A percentile compares a stretch with the other conserved stretches of the same genome.
Evolutionary conservation across 805 yeast species (phyloP).

Genomic region (Starmerella cellae): DNA sequence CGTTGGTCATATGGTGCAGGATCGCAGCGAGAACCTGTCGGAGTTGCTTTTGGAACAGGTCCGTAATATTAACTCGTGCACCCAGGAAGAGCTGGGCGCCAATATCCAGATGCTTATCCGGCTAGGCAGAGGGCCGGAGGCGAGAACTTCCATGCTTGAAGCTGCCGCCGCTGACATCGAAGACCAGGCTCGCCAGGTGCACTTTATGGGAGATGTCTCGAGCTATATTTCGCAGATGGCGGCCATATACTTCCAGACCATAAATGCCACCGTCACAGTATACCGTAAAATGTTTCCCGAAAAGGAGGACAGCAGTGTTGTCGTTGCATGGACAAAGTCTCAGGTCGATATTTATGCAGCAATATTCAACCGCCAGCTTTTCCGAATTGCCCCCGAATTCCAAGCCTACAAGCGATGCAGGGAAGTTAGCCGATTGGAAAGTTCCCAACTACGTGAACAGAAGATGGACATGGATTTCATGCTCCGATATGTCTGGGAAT

Average conservation of each 20-base stretch:
- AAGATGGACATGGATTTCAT: conserved; percentile 68
- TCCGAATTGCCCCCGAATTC: conserved; percentile 35
- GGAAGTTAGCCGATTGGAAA: conserved; percentile 43
- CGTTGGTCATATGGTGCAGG: conserved; percentile 7
- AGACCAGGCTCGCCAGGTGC: conserved; percentile 37
- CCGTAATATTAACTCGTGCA: conserved; percentile 1
- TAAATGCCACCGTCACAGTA: conserved; percentile 43
- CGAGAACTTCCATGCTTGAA: conserved; percentile 37
- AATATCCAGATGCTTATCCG: conserved; percentile 29
- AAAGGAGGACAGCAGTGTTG: conserved; percentile 37
- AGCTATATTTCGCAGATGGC: conserved; percentile 48
- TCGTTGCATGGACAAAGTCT: conserved; percentile 66
- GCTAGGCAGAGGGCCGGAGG: conserved; percentile 36
- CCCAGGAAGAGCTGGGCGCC: conserved; percentile 11
- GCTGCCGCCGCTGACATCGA: conserved; percentile 37
- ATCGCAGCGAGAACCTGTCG: conserved; percentile 11
- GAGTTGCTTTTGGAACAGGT: conserved; percentile 11
- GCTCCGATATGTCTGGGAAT: conserved; percentile 34
- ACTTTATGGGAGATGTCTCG: conserved; percentile 42
- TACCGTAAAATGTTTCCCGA: conserved; percentile 41
- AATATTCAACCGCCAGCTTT: conserved; percentile 51
- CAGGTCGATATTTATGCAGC: conserved; percentile 48
- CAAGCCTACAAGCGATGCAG: conserved; percentile 44
- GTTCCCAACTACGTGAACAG: conserved; percentile 43
- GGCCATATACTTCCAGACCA: conserved; percentile 46